A percentile compares a stretch with the other conserved stretches of the same genome.
Conservation (phyloP, 1,284 basidiomycete genomes). For the Cutaneotrichosporon daszewskae region DNA sequence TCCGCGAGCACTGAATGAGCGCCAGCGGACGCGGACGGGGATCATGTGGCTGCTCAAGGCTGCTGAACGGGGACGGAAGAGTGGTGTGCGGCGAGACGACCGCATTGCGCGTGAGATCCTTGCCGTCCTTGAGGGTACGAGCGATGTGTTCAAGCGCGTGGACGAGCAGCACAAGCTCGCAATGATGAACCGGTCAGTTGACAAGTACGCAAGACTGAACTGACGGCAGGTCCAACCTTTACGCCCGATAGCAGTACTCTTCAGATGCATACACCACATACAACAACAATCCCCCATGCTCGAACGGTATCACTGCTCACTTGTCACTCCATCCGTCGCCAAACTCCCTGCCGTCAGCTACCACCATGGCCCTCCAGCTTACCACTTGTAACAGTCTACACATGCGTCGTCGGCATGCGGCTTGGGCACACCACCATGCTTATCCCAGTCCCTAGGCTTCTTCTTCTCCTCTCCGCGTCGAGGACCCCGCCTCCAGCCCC, state of each 20-base stretch:
- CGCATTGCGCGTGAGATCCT: conserved; percentile 70
- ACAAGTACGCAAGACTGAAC: not conserved
- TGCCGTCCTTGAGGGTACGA: conserved; percentile 58
- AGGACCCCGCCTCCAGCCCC: conserved; percentile 24
- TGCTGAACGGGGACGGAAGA: conserved; percentile 50
- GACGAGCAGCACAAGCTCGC: conserved; percentile 62
- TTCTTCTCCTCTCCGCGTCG: conserved; percentile 49
- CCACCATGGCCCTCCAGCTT: conserved; percentile 18
- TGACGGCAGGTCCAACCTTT: conserved; percentile 5
- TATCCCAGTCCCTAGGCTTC: conserved; percentile 49
- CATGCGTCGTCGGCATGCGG: conserved; percentile 41
- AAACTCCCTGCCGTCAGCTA: conserved; percentile 14
- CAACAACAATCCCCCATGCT: too few relatives aligned
- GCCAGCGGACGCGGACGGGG: conserved; percentile 63
- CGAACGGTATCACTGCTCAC: too few relatives aligned
- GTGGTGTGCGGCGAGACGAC: conserved; percentile 57
- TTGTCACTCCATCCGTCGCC: conserved; percentile 34
- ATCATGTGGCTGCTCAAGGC: conserved; percentile 63
- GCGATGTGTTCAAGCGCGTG: conserved; percentile 57
- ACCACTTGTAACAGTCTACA: conserved; percentile 48
- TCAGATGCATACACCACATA: conserved; percentile 12
- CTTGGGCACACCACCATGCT: conserved; percentile 45
- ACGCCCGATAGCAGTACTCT: conserved; percentile 2
- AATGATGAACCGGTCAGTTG: conserved; percentile 70
- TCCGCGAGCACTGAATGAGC: conserved; percentile 68